phyloP scores from a whole-genome alignment of 495 filamentous ascomycete genomes.

The Parachaetomium inaequale region DNA sequence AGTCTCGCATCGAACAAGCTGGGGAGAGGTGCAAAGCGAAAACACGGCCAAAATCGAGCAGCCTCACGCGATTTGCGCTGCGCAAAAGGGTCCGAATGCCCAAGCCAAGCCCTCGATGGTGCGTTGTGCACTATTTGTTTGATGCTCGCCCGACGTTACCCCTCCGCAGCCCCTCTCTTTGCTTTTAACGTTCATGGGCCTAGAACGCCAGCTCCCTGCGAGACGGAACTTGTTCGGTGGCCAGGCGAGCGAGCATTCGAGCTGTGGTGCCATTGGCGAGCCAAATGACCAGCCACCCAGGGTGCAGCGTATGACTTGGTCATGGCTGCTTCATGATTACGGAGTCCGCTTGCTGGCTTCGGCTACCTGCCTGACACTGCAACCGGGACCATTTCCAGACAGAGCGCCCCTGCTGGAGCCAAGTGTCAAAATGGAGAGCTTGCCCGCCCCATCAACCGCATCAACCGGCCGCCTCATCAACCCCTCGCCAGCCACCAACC shows the following conservation, averaged over 20 bases:
- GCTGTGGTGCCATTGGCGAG: constrained; percentile 11
- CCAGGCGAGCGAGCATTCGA: not conserved
- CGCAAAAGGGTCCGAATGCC: not conserved
- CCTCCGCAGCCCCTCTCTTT: constrained; percentile 19
- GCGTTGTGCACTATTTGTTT: constrained; percentile 22
- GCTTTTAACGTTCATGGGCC: constrained; percentile 12
- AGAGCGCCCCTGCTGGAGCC: constrained; percentile 15
- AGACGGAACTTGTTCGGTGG: not conserved
- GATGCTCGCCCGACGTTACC: constrained; percentile 26
- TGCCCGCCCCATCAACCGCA: not conserved
- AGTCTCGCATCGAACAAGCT: not conserved
- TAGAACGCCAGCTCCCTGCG: constrained; percentile 14
- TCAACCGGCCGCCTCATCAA: not conserved
- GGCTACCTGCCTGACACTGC: not conserved
- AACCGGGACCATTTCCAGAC: not conserved
- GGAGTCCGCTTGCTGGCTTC: not conserved
- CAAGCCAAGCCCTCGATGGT: constrained; percentile 8
- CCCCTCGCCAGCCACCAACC: constrained; percentile 6
- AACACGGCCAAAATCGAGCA: not conserved
- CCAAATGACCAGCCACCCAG: constrained; percentile 8
- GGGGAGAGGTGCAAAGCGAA: too few species aligned
- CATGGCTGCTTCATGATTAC: not conserved
- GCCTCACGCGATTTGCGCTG: not conserved
- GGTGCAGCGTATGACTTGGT: not conserved
- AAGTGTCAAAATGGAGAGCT: constrained; percentile 18